Base-by-base conservation (phyloP, 257 asterid genomes). In the Plantago ovata region DNA sequence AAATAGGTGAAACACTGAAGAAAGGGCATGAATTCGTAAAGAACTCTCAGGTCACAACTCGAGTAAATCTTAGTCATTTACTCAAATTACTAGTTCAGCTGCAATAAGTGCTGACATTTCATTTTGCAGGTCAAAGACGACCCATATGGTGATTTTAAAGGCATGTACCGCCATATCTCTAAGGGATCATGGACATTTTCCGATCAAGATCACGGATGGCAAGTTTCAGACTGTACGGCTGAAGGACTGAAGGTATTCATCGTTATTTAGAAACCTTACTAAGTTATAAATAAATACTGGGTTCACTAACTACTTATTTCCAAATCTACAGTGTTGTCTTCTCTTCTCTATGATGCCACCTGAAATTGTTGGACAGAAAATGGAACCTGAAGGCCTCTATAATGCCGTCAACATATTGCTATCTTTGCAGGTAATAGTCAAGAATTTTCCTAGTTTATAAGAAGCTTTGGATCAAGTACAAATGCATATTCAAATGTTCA, bases 191-290 rank as follows among this genome's bases (percentile, higher is more conserved):
- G 98, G 98, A 87, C 98, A 0, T 90, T 90, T 73, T 87, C 98
- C 3, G 94, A 90, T 66, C 96, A 87, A 76, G 98, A 90, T 76
- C 98, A 90, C 12, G 98, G 96, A 8, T 90, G 98, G 96, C 96
- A 87, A 77, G 96, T 84, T 22, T 90, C 98, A n/a, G 97, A 90
- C 61, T 86, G 96, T 66, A 90, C 96, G 0, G 96, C 97, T n/a
- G 97, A 90, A 74, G 97, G 81, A 49, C 47, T 90, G 65, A 90
- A 84, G 96, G 97, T 86, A 66, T 28, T 9, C 38, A 22, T 20
- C 1, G 19, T 49, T 44, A 38, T 63, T 40, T 52, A 53, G 21
- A 57, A 57, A 43, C 24, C 3, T n/a, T n/a, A 28, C 7, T 28
- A 3, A 28, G 36, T 28, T 3, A 28, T 28, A 28, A 28, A 28